phyloP scores from a whole-genome alignment of 352 stramenopile species.

The Phytophthora hybrid region DNA sequence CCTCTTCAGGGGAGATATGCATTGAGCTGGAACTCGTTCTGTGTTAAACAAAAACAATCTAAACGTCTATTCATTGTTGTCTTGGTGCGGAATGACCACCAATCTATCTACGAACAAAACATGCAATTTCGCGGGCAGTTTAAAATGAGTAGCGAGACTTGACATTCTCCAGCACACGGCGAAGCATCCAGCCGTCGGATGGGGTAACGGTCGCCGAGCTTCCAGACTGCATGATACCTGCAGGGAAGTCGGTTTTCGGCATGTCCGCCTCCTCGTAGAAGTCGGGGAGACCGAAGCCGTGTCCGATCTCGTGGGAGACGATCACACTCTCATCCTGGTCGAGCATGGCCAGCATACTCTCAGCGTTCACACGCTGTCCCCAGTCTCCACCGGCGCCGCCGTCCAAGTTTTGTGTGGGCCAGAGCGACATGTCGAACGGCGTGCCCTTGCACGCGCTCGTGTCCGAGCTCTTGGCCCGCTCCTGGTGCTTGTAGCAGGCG shows the following conservation, averaged over 20 bases:
- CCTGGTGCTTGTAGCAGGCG: too few species aligned
- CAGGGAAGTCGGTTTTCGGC: constrained; percentile 2
- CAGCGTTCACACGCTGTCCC: not conserved
- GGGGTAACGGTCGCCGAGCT: constrained; percentile 17
- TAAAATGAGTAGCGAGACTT: constrained; percentile 17
- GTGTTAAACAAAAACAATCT: too few species aligned
- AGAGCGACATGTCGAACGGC: constrained; percentile 40
- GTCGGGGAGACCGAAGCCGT: not conserved
- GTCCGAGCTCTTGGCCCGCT: constrained; percentile 19
- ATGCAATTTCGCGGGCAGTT: too few species aligned
- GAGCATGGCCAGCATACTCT: not conserved
- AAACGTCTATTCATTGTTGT: too few species aligned
- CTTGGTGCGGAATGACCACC: too few species aligned
- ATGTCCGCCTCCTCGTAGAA: not conserved
- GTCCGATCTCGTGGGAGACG: not conserved
- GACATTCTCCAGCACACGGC: constrained; percentile 14
- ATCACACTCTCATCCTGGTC: not conserved
- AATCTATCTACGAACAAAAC: too few species aligned
- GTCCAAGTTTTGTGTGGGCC: not conserved
- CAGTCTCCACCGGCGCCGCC: not conserved
- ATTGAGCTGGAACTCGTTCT: too few species aligned
- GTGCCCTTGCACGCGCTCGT: constrained; percentile 33
- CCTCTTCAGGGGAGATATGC: too few species aligned
- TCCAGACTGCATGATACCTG: constrained; percentile 12
- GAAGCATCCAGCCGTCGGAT: constrained; percentile 28